These are phyloP conservation scores for Cutaneotrichosporon sp. DNA, from an alignment of 1,284 basidiomycete species.

Conservation along the genomic window DNA sequence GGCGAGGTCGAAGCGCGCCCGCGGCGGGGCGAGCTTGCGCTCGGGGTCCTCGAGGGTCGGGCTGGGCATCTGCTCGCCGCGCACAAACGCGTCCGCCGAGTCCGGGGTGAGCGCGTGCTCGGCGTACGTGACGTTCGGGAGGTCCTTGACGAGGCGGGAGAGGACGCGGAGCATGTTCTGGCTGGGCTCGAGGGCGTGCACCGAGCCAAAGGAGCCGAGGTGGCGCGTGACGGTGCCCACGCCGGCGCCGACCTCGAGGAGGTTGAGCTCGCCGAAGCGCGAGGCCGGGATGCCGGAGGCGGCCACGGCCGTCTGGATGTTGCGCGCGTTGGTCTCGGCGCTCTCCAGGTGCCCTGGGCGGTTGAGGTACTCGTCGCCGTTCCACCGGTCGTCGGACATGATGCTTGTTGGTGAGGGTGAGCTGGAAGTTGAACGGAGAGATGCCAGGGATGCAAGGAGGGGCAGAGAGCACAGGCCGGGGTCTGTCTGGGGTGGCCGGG, in stretches of 20 bases:
- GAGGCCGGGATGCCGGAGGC: conserved; percentile 15
- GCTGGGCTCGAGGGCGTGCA: conserved; percentile 42
- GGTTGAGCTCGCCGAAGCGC: conserved; percentile 16
- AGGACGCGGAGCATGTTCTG: conserved; percentile 38
- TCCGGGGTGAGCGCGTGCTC: conserved; percentile 28
- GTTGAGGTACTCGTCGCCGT: conserved; percentile 36
- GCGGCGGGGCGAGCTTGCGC: conserved; percentile 18
- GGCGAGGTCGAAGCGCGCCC: conserved; percentile 33
- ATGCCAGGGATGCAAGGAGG: too few species aligned
- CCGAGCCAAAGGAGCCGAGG: conserved; percentile 27
- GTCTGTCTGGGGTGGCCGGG: too few species aligned
- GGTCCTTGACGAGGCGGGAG: conserved; percentile 8
- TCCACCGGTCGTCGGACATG: conserved; percentile 31
- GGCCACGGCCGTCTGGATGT: conserved; percentile 23
- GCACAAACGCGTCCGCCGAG: conserved; percentile 8
- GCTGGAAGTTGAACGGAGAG: neutral
- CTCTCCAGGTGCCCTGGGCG: conserved; percentile 27
- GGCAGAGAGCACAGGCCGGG: neutral
- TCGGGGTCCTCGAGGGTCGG: conserved; percentile 26
- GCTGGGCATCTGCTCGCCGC: conserved; percentile 15
- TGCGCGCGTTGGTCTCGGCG: conserved; percentile 20
- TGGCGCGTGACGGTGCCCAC: conserved; percentile 40
- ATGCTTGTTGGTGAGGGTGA: neutral
- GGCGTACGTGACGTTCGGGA: conserved; percentile 19
- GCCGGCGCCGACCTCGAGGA: conserved; percentile 44